These are phyloP conservation scores for Fusarium hostae DNA, from an alignment of 2,329 filamentous ascomycete species.

Conservation along the genomic window DNA sequence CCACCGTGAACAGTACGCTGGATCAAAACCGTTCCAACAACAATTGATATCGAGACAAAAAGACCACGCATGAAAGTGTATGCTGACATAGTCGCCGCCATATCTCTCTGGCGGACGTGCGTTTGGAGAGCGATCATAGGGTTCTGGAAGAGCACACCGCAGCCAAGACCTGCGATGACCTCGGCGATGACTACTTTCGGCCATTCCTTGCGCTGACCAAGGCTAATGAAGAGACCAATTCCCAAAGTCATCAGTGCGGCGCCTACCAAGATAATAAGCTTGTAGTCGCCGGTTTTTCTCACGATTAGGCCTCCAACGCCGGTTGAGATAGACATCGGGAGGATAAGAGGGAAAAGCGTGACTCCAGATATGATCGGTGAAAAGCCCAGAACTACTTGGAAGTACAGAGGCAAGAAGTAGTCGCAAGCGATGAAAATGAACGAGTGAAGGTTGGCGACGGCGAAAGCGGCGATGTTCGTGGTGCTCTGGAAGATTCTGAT, in stretches of 20 bases:
- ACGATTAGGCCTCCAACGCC: constrained; percentile 65
- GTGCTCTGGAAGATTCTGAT: constrained; percentile 73
- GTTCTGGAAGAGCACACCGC: constrained; percentile 75
- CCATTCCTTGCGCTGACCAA: constrained; percentile 63
- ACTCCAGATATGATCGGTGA: constrained; percentile 77
- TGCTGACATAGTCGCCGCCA: constrained; percentile 73
- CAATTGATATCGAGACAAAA: constrained; percentile 73
- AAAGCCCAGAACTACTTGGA: constrained; percentile 77
- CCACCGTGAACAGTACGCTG: constrained; percentile 52
- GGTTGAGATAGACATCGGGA: constrained; percentile 73
- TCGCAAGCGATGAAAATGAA: constrained; percentile 79
- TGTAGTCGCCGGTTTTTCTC: constrained; percentile 73
- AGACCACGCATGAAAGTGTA: constrained; percentile 75
- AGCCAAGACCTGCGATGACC: constrained; percentile 70
- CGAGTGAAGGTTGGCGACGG: constrained; percentile 76
- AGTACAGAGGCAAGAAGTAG: constrained; percentile 87
- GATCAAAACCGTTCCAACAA: constrained; percentile 80
- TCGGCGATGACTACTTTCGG: constrained; percentile 68
- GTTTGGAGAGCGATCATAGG: constrained; percentile 77
- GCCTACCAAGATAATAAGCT: constrained; percentile 66
- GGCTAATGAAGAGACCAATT: constrained; percentile 70
- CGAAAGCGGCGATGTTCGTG: constrained; percentile 74
- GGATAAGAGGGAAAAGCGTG: constrained; percentile 76
- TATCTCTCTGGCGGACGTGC: constrained; percentile 68
- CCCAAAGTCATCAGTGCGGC: constrained; percentile 71